Base-by-base conservation (phyloP, 2,329 filamentous ascomycete species). In the Botrytis deweyae region DNA sequence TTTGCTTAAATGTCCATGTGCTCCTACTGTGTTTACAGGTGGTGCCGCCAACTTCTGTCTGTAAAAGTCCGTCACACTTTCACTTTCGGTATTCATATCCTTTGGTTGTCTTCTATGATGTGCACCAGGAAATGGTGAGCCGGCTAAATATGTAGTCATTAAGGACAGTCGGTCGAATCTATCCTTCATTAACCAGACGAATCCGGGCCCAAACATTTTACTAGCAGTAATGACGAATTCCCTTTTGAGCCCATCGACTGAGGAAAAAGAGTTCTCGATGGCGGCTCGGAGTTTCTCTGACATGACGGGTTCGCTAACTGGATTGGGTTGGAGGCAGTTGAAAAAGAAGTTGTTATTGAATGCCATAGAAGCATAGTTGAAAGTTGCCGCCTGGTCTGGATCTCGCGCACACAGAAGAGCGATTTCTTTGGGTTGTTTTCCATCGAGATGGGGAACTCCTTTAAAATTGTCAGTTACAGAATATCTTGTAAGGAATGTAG, bases 291-390 rank as follows among this genome's bases (percentile, higher is more conserved):
- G 88, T 2, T 84, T 81, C 74, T 89, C 89, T 77, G 93, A 91
- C 6, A 42, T 38, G 38, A 44, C 46, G n/a, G 59, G 25, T 14
- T 42, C 38, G 77, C 83, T 79, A 66, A 82, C 85, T 72, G 81
- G 77, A 72, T 78, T 81, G 81, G 87, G 82, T 76, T 82, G 81
- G 70, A 91, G 82, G 76, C 86, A 84, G 78, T 88, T 82, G 87
- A 95, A 95, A 88, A 94, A 95, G 86, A 94, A 92, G 81, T 90
- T 85, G 82, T 90, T 98, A 89, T 98, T 98, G 87, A 93, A 92
- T 73, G 94, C 93, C 93, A 97, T 97, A 79, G 93, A 97, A 83
- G 96, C 96, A 83, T 97, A 90, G 88, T 98, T 99, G 90, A 99
- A 99, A 82, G 92, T 86, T 78, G 91, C 87, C 61, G 96, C 96